Evolutionary conservation across 1,139 yeast species (phyloP), one percentile per base, ranked within the genome.

Genomic region (Suhomyces atakaporum): DNA sequence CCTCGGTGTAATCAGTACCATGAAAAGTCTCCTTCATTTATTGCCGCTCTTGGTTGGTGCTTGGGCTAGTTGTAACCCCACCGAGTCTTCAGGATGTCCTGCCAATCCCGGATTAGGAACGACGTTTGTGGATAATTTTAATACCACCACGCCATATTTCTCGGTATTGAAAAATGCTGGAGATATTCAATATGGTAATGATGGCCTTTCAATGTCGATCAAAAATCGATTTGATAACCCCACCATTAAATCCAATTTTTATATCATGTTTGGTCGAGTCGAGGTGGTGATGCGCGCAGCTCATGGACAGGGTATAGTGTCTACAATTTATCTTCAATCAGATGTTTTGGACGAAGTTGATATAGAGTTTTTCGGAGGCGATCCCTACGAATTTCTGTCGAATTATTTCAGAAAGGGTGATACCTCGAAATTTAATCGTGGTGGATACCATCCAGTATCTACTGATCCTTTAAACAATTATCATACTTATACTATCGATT

Each of bases 331-430:
- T 48, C 68, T 88, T 42, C 95, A 87, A 58, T 81, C 89, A 48
- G 96, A 88, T 57, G 95, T 84, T 51, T 66, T 82, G 45, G 96
- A 88, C 60, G 96, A 88, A 63, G 79, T 88, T 30, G 96, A 88
- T 63, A 61, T 86, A 35, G 96, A 88, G 59, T 81, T 92, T 77
- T 69, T 84, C 38, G 96, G 96, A 16, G 79, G 84, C 36, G 92
- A 86, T 53, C 69, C 69, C 13, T 68, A 75, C 28, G 79, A 83
- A 54, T 81, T 85, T 53, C 96, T 87, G 62, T 73, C 92, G 24
- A 88, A 89, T 60, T 89, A 63, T 59, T 89, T 87, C 62, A 77
- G 87, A 25, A 84, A 87, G 56, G 96, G 96, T 42, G 69, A 84
- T 49, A 79, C 85, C 2, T 59, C 79, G 3, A 77, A 88, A n/a